Evolutionary conservation across 2,329 filamentous ascomycete genomes (phyloP).

Genomic region (Fusarium annulatum): DNA sequence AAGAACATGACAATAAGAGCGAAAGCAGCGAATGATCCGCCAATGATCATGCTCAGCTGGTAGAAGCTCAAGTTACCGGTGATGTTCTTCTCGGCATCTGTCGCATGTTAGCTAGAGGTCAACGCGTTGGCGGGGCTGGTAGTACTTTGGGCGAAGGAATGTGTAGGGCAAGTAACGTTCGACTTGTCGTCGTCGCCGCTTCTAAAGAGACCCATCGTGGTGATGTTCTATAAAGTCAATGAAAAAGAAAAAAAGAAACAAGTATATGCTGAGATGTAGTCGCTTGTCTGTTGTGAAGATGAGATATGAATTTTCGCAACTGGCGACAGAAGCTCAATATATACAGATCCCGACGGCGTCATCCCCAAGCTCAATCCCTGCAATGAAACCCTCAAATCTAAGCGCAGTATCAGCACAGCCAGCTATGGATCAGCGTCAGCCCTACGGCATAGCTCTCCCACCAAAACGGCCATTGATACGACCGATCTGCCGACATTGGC

Average conservation of each 20-base stretch:
- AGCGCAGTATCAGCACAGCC: neutral
- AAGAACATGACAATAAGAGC: slow-evolving; percentile 27
- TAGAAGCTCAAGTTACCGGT: slow-evolving; percentile 23
- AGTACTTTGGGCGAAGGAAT: slow-evolving; percentile 19
- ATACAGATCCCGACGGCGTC: neutral
- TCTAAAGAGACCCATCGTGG: neutral
- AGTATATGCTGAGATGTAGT: neutral
- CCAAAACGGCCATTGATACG: neutral
- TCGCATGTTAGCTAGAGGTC: neutral
- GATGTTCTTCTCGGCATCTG: slow-evolving; percentile 27
- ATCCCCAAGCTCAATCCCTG: neutral
- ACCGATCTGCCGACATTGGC: neutral
- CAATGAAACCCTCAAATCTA: slow-evolving; percentile 1
- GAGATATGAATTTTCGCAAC: neutral
- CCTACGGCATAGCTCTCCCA: neutral
- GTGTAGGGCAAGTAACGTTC: slow-evolving; percentile 2
- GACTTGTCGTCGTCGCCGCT: neutral
- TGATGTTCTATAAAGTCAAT: neutral
- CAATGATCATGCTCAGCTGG: slow-evolving; percentile 30
- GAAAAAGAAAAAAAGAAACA: accelerated
- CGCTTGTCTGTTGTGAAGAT: neutral
- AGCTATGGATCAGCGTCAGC: neutral
- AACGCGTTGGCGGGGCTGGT: neutral
- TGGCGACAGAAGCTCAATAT: neutral
- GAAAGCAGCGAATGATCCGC: slow-evolving; percentile 32